Evolutionary conservation across 1,284 basidiomycete genomes (phyloP), one percentile per base, ranked within the genome.

Genomic region (Hypsizygus ulmarius): DNA sequence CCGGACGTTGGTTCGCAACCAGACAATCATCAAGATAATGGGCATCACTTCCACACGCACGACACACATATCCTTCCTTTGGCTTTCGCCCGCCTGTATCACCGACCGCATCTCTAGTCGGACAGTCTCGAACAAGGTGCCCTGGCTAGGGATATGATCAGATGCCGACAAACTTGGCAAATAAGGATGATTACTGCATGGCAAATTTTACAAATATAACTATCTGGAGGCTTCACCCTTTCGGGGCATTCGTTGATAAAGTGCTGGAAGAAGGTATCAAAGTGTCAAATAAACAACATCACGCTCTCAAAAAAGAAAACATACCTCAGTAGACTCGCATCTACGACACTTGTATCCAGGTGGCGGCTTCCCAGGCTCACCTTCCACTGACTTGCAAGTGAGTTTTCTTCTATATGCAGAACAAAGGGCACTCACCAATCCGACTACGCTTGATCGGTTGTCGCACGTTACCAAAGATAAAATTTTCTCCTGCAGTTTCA

Each of bases 1-100:
- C 48, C 14, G 62, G 67, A 27, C 61, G 62, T 58, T 76, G 72
- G 60, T 78, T 79, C 7, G 80, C 81, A n/a, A 83, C 72, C 0
- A 87, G 82, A 60, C 93, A 97, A 59, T 96, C 92, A 47, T 90
- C 83, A 39, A 96, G 78, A 59, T 82, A 89, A 68, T 97, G 93
- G 2, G 75, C 72, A 43, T 86, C 84, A 56, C 86, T 89, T 14
- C 87, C 92, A 64, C 93, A 96, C 3, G 90, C 91, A 42, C 90
- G 80, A 67, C 93, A 96, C 6, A 89, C 77, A 58, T 95, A 96
- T 32, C 90, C 90, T 61, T 84, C 74, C 50, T 77, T 87, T 4
- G 90, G 90, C 63, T 89, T 91, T 34, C 74, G 78, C 6, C 87
- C 87, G 9, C 87, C 85, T 0, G 87, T 89, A 59, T 90, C 87